A percentile compares a stretch with the other conserved stretches of the same genome.
These are phyloP conservation scores for Ophiostoma piceae DNA, from an alignment of 2,329 filamentous ascomycete genomes.

Conservation along the genomic window DNA sequence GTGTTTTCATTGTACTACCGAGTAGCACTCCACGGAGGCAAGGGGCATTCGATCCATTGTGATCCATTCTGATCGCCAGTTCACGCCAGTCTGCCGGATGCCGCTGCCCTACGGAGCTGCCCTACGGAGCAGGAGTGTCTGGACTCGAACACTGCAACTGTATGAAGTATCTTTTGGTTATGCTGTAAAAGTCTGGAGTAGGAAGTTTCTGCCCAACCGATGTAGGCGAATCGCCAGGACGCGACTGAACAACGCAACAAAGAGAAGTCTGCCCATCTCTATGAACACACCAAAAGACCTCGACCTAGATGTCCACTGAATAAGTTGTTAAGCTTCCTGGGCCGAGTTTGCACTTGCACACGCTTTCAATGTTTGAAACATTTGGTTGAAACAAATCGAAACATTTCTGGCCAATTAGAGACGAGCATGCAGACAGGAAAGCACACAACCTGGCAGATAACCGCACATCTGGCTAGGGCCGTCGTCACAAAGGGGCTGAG, in stretches of 20 bases:
- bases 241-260: neutral
- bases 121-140: neutral
- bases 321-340: slow-evolving; percentile 10
- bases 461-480: neutral
- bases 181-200: too few relatives aligned
- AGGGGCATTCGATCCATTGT: neutral
- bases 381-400: neutral
- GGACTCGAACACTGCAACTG: neutral
- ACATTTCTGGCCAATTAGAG: neutral
- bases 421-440: neutral
- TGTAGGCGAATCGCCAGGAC: neutral
- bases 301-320: neutral
- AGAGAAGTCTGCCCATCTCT: neutral
- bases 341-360: neutral
- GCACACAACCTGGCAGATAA: neutral
- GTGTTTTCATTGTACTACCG: neutral
- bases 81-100: neutral
- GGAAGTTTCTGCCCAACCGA: too few relatives aligned
- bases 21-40: neutral
- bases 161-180: too few relatives aligned
- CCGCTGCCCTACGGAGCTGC: neutral
- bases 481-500: neutral
- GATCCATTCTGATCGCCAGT: neutral
- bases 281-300: neutral
- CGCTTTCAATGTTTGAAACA: neutral